These are phyloP conservation scores for Lichtheimia corymbifera DNA, from an alignment of 371 early-diverging fungal genomes.

Conservation along the genomic window DNA sequence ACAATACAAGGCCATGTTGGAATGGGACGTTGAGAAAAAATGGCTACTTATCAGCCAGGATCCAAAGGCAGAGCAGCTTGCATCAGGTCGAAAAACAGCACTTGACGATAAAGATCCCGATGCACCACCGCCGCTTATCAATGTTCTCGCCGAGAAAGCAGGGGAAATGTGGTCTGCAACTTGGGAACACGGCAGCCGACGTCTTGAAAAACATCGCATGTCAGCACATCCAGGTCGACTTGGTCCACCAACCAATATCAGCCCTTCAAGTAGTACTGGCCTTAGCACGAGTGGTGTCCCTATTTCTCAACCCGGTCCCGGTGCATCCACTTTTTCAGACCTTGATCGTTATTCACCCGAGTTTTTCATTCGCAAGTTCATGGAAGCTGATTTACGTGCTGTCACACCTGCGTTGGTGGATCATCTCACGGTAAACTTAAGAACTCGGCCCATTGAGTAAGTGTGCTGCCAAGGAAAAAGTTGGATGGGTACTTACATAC, in stretches of 20 bases:
- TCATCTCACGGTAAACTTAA: slow-evolving; percentile 43
- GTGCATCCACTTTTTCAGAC: slow-evolving; percentile 1
- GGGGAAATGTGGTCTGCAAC: slow-evolving; percentile 49
- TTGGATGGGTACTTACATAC: background rate
- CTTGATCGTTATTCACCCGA: slow-evolving; percentile 40
- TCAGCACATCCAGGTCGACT: slow-evolving; percentile 13
- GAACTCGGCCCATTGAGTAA: slow-evolving; percentile 50
- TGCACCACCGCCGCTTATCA: slow-evolving; percentile 34
- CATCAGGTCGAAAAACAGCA: slow-evolving; percentile 19
- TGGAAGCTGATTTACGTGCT: slow-evolving; percentile 39
- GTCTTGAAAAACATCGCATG: slow-evolving; percentile 32
- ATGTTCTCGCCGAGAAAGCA: slow-evolving; percentile 44
- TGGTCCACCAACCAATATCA: background rate
- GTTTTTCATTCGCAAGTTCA: slow-evolving; percentile 43
- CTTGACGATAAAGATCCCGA: slow-evolving; percentile 18
- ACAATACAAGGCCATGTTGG: slow-evolving; percentile 25
- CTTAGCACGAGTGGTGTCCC: background rate
- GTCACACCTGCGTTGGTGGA: slow-evolving; percentile 37
- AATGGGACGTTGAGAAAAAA: slow-evolving; percentile 39
- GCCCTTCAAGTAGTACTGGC: slow-evolving; percentile 4
- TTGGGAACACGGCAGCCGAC: slow-evolving; percentile 38
- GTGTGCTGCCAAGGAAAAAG: background rate
- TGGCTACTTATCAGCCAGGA: slow-evolving; percentile 52
- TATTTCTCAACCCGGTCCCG: background rate
- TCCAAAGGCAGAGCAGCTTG: slow-evolving; percentile 37